Evolutionary conservation across 192 early-diverging fungal genomes (phyloP), one percentile per base, ranked within the genome.

Genomic region (Fimicolochytrium jonesii): DNA sequence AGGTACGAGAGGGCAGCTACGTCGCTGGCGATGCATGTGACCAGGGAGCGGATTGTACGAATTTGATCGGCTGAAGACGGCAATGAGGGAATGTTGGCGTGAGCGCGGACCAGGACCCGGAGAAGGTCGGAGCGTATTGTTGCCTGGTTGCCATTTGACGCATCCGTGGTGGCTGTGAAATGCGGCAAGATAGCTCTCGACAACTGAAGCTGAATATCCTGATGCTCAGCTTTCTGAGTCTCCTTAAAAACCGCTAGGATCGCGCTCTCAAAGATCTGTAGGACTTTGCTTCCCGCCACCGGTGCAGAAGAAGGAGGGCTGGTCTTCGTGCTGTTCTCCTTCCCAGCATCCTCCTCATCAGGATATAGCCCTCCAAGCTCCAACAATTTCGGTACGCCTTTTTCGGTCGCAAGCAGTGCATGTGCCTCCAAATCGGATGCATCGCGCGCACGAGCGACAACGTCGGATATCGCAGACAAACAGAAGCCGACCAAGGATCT

Each of bases 221-320:
- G 1, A n/a, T 30, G 2, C 1, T 6, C 33, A 10, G 50, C 6
- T 18, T 17, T 13, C 18, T 36, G 13, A 4, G 5, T 6, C 17
- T 29, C 22, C 0, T 28, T 26, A 39, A 64, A 64, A 4, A 56
- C 53, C n/a, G n/a, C 6, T 1, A 9, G 15, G 20, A 66, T 34
- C 3, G 53, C 34, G 32, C 22, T 33, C 39, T 45, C 15, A 35
- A 66, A 66, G 15, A 66, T 20, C 41, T 59, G 33, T 5, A 60
- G 4, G 35, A 59, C 36, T 53, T 67, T 67, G 35, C 57, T 67
- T 11, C 31, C 5, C 10, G 66, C 57, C 13, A 67, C 47, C 15
- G n/a, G n/a, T n/a, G 55, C 64, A 0, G 37, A 18, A 23, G 59
- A 25, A 15, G 32, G 29, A 29, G 7, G 43, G 6, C 43, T 29